Evolutionary conservation across 2,329 filamentous ascomycete species (phyloP), one percentile per base, ranked within the genome.

Genomic region (Neodidymelliopsis sp.): DNA sequence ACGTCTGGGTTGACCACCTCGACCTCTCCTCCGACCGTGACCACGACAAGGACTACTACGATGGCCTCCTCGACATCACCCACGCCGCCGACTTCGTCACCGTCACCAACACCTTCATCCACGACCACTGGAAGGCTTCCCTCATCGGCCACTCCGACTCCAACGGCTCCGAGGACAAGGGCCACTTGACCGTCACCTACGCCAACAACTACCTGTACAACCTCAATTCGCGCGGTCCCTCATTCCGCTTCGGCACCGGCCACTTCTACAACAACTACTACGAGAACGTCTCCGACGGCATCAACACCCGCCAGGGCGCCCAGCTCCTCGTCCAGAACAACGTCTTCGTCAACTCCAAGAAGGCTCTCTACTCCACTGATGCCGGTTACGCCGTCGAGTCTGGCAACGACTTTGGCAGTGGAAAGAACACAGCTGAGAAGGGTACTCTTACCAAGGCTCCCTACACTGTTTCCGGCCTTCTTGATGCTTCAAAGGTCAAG

Each of bases 1-100:
- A 81, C 45, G 75, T 85, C 20, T 89, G 86, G 86, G 74, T 89
- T 38, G 86, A 89, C 73, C 86, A 88, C 74, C 78, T 79, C 66
- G 85, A 89, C 56, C 77, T 89, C 16, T 84, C 80, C 4, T 84
- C 82, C 18, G 80, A 87, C 72, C 65, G 67, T 24, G 74, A 79
- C 60, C 76, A 82, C 65, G 83, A 79, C 75, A 89, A 89, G 75
- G 84, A 89, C 75, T 86, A 81, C 75, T 88, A 86, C 65, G 86
- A 89, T 47, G 86, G 86, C 23, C 79, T 89, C 2, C 72, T 85
- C 35, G 86, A 89, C 60, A 73, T 84, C 39, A 86, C 81, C 38
- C 85, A 87, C 71, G 86, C 76, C 35, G 75, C 80, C 8, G 84
- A 88, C 74, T 88, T 75, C 62, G 69, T 87, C 48, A 87, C 79